Base-by-base conservation (phyloP, 1,284 basidiomycete genomes). In the Naganishia sp. region DNA sequence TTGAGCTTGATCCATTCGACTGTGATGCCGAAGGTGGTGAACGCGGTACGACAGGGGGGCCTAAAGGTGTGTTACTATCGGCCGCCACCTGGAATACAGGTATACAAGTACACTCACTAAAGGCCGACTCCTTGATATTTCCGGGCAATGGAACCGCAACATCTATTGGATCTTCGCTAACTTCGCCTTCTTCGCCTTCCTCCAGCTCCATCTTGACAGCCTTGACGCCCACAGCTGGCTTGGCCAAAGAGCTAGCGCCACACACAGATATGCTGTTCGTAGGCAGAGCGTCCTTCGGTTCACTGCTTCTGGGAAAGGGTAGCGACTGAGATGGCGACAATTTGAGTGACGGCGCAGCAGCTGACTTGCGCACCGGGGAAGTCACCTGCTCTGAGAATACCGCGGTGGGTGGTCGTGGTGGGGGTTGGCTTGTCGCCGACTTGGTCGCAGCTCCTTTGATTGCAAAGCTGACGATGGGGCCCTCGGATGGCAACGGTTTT, bases 101-200 rank as follows among this genome's bases (percentile, higher is more conserved):
- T 18, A 3, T 32, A 6, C 7, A 18, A 41, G 32, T n/a, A 9
- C 21, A 21, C 52, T 41, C n/a, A 54, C 52, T n/a, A 9, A 17
- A 7, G 2, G n/a, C 3, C 21, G 6, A 17, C 31, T 50, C 21
- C 7, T 50, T 50, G 13, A 50, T 15, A 25, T 25, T 28, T 6
- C 13, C 32, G 3, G 21, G 23, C 13, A 23, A 21, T 41, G 10
- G 31, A 54, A 13, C 32, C 4, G 35, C 13, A 7, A 21, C 32
- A 31, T 54, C 18, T 39, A 13, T 9, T n/a, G 31, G 32, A 17
- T 39, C 52, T 18, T 54, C 52, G n/a, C 35, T 32, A n/a, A 61
- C 47, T 25, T 61, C 58, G 10, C 58, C 58, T 42, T 61, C 58
- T 25, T 61, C 58, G 2, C 35, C 58, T 9, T 50, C 58, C 9